Evolutionary conservation across 1,139 yeast species (phyloP).

Genomic region (Candida gigantensis): DNA sequence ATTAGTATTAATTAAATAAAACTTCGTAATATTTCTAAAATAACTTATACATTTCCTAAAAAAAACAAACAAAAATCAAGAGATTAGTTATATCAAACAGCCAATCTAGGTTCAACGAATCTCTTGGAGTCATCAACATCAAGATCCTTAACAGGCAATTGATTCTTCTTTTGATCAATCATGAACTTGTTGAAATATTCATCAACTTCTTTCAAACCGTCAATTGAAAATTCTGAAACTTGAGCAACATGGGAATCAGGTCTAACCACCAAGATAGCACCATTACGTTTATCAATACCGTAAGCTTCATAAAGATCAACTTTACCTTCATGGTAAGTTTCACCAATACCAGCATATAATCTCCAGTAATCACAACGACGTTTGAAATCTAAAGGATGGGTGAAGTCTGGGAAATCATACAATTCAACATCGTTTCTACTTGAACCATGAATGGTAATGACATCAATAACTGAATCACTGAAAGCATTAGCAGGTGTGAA

Average conservation of each 20-base stretch:
- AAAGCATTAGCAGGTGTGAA: conserved; percentile 28
- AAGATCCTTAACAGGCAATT: conserved; percentile 7
- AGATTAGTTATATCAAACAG: conserved; percentile 8
- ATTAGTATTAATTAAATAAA: too few species aligned
- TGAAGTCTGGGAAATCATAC: conserved; percentile 28
- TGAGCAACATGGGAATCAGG: conserved; percentile 35
- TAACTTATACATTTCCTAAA: too few species aligned
- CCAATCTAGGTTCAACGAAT: conserved; percentile 15
- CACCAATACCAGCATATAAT: conserved; percentile 25
- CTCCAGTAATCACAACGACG: conserved; percentile 33
- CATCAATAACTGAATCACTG: conserved; percentile 25
- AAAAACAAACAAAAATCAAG: too few species aligned
- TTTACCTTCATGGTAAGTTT: conserved; percentile 13
- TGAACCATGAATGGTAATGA: conserved; percentile 24
- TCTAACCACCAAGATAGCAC: conserved; percentile 27
- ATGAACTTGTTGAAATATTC: conserved; percentile 22
- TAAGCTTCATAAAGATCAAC: conserved; percentile 20
- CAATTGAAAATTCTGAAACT: conserved; percentile 17
- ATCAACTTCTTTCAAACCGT: conserved; percentile 21
- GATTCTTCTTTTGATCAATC: conserved; percentile 18
- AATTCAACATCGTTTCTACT: conserved; percentile 22
- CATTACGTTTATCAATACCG: conserved; percentile 24
- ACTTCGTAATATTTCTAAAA: too few species aligned
- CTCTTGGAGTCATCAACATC: conserved; percentile 11
- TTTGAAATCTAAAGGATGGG: conserved; percentile 26